Base-by-base conservation (phyloP, 495 filamentous ascomycete species). In the Amphirosellinia nigrospora region DNA sequence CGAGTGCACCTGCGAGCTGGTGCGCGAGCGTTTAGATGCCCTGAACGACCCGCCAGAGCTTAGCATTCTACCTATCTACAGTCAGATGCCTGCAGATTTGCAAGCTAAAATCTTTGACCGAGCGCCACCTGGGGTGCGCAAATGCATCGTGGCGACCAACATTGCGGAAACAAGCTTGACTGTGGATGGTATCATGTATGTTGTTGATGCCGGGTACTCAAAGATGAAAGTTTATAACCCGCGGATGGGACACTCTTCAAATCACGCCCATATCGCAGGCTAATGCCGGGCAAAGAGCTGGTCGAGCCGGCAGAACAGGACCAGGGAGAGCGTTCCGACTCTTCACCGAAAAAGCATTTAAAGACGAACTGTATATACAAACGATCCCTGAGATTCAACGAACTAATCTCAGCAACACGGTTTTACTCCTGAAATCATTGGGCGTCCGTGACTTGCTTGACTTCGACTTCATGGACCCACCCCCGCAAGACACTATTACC, bases 171-270 rank as follows among this genome's bases (percentile, higher is more conserved):
- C 96, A 0, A 96, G 93, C 84, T 86, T 99, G 82, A 99, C 96
- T 0, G 96, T 99, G 11, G 96, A 99, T 73, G 96, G 96, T 70
- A 98, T 99, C 74, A 98, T 98, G 94, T 99, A 95, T 74, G 96
- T 99, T 63, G 94, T 99, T 41, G 96, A 99, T 77, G 89, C 92
- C 7, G 96, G 96, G 1, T 99, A 92, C 79, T 97, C 94, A 0
- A 99, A 99, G 80, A 85, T 99, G 66, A 99, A 99, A 76, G 96
- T 98, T 15, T 99, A 98, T 82, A 98, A 99, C 74, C 94, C 96
- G 5, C 89, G 92, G 34, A 98, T 99, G 96, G 94, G 96, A 99
- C 72, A 97, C 95, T 1, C 87, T 99, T 16, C 96, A 98, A 75
- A 98, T 99, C 69, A 99, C 96, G 4, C 96, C 96, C 6, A 97